phyloP scores from a whole-genome alignment of 2,329 filamentous ascomycete species.

The Coniochaeta pulveracea region DNA sequence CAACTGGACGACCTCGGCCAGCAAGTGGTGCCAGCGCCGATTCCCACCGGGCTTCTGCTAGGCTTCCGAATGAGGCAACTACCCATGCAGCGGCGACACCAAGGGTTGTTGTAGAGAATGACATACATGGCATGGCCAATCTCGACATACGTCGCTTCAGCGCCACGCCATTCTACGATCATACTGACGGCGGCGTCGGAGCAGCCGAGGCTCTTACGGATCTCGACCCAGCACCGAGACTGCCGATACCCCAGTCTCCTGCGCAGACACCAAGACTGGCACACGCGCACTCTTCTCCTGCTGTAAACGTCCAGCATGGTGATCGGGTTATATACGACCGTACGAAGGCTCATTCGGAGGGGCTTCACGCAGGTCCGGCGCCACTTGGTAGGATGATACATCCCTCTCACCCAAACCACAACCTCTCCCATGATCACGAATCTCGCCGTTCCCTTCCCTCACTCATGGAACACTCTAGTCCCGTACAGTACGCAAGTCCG shows the following conservation, averaged over 20 bases:
- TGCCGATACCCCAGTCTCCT: conserved; percentile 1
- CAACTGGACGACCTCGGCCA: neutral
- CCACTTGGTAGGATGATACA: neutral
- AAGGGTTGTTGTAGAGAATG: too few relatives aligned
- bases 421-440: too few relatives aligned
- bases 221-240: conserved; percentile 8
- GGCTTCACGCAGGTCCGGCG: neutral
- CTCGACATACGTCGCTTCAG: conserved; percentile 12
- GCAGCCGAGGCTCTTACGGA: conserved; percentile 15
- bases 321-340: too few relatives aligned
- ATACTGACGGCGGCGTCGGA: conserved; percentile 15
- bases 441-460: conserved; percentile 3
- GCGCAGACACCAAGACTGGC: neutral
- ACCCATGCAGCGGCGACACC: neutral
- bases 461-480: neutral
- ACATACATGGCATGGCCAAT: conserved; percentile 11
- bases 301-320: neutral
- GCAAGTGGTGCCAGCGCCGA: neutral
- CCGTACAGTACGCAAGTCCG: neutral
- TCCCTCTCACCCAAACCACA: neutral
- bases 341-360: too few relatives aligned
- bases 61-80: neutral
- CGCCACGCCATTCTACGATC: conserved; percentile 12
- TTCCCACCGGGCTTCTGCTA: neutral
- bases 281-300: neutral